These are phyloP conservation scores for Ascocoryne sarcoides DNA, from an alignment of 2,329 filamentous ascomycete genomes.

Conservation along the genomic window DNA sequence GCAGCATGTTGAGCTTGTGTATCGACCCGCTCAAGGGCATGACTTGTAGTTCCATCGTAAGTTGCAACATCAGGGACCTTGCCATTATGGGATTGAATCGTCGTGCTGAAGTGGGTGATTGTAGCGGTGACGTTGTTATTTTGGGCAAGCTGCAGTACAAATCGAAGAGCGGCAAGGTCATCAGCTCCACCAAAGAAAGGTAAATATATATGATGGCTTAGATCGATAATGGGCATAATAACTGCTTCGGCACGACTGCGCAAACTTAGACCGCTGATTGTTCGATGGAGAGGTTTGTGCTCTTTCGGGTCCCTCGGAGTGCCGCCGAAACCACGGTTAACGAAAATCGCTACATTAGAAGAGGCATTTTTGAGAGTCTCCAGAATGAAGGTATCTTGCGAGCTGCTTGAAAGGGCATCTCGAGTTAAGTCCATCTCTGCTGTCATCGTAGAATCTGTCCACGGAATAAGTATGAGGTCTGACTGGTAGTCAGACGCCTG, in stretches of 20 bases:
- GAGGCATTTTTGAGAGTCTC: conserved; percentile 53
- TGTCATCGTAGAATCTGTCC: conserved; percentile 73
- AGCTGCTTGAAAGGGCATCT: conserved; percentile 51
- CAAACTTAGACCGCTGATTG: conserved; percentile 49
- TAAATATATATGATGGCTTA: conserved; percentile 75
- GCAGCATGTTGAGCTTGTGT: conserved; percentile 17
- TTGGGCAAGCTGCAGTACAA: conserved; percentile 76
- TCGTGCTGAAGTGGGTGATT: conserved; percentile 49
- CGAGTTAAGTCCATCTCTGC: conserved; percentile 46
- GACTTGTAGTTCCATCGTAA: background rate
- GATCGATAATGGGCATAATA: conserved; percentile 51
- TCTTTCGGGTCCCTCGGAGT: conserved; percentile 33
- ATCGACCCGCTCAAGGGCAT: conserved; percentile 13
- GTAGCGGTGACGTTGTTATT: conserved; percentile 73
- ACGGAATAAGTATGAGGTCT: conserved; percentile 76
- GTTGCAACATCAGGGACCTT: conserved; percentile 13
- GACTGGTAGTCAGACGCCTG: conserved; percentile 62
- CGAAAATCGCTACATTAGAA: conserved; percentile 67
- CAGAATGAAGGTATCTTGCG: conserved; percentile 68
- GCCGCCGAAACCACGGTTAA: conserved; percentile 62
- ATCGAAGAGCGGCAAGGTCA: conserved; percentile 67
- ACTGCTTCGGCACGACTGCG: conserved; percentile 49
- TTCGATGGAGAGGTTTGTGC: conserved; percentile 33
- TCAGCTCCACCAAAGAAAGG: conserved; percentile 81
- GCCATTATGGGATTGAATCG: conserved; percentile 13